phyloP scores from a whole-genome alignment of 202 grass and related monocot species.

The Sporobolus alterniflorus region DNA sequence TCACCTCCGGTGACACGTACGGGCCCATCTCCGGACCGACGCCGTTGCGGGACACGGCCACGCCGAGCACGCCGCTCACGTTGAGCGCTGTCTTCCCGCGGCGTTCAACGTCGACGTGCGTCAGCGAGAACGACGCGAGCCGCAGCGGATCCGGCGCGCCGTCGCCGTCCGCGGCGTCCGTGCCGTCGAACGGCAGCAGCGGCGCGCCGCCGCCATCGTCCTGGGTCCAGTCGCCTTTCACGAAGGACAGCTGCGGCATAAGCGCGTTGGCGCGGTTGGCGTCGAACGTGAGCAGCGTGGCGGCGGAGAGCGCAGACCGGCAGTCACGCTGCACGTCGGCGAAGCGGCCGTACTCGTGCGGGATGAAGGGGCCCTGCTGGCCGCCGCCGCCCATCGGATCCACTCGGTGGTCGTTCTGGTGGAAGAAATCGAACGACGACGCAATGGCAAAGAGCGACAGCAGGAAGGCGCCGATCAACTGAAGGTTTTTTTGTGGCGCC shows the following conservation, averaged over 20 bases:
- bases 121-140: conserved; percentile 62
- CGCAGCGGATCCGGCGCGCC: conserved; percentile 29
- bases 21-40: conserved; percentile 54
- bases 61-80: conserved; percentile 66
- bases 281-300: conserved; percentile 53
- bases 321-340: conserved; percentile 65
- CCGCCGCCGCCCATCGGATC: conserved; percentile 16
- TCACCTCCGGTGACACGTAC: conserved; percentile 69
- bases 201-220: conserved; percentile 30
- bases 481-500: conserved; percentile 2
- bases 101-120: conserved; percentile 55
- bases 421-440: conserved; percentile 12
- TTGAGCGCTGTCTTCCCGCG: conserved; percentile 62
- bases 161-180: conserved; percentile 35
- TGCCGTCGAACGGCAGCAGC: conserved; percentile 70
- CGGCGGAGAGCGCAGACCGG: conserved; percentile 54
- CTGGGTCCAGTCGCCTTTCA: conserved; percentile 80
- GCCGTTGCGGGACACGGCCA: conserved; percentile 66
- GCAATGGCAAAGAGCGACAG: conserved; percentile 31
- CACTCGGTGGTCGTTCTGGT: background rate
- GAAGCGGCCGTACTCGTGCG: conserved; percentile 72
- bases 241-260: conserved; percentile 65
- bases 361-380: conserved; percentile 38
- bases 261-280: conserved; percentile 56
- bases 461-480: conserved; percentile 24